phyloP scores from a whole-genome alignment of 2,329 filamentous ascomycete species.

The Nannizziopsis barbatae region DNA sequence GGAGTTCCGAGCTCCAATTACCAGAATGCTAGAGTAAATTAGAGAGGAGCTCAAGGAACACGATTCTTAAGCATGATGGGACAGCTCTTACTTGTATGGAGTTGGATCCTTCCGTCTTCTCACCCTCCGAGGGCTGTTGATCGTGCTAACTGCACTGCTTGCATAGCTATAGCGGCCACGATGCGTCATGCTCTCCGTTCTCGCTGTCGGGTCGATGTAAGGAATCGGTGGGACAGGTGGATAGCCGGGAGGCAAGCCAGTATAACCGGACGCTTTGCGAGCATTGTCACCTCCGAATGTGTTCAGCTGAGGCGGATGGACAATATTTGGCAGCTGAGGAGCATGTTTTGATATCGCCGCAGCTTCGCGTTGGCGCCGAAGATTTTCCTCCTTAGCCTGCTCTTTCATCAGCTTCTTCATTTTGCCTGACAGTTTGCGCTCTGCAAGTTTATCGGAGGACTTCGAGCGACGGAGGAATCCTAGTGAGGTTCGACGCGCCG shows the following conservation, averaged over 20 bases:
- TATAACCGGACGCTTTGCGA: constrained; percentile 26
- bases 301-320: constrained; percentile 40
- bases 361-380: constrained; percentile 46
- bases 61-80: neutral
- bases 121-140: constrained; percentile 86
- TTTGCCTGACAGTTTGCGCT: constrained; percentile 35
- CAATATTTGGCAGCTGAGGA: constrained; percentile 43
- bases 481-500: constrained; percentile 39
- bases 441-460: constrained; percentile 51
- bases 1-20: constrained; percentile 74
- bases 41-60: neutral
- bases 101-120: constrained; percentile 94
- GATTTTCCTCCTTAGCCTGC: constrained; percentile 39
- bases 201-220: constrained; percentile 63
- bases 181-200: constrained; percentile 91
- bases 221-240: constrained; percentile 16
- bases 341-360: constrained; percentile 47
- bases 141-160: constrained; percentile 76
- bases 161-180: constrained; percentile 94
- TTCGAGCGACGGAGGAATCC: constrained; percentile 57
- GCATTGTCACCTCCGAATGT: constrained; percentile 54
- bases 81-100: constrained; percentile 77
- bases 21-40: constrained; percentile 57
- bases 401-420: constrained; percentile 29
- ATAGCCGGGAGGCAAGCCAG: constrained; percentile 19